Conservation (phyloP, 805 yeast species). For the Candida morakotiae region DNA sequence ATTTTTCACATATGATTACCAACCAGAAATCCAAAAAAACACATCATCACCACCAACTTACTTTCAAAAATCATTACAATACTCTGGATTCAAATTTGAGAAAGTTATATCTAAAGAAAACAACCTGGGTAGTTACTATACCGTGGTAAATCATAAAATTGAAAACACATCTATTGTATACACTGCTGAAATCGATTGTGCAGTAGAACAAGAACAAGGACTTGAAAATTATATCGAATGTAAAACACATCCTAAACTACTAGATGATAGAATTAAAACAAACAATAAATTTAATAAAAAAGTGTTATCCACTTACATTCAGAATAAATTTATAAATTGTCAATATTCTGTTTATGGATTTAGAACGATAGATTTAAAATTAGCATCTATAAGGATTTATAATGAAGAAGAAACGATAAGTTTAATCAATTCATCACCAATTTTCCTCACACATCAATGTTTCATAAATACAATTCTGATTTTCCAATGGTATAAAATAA, state of each 20-base stretch:
- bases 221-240: conserved; percentile 17
- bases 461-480: conserved; percentile 11
- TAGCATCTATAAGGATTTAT: conserved; percentile 11
- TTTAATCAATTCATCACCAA: conserved; percentile 6
- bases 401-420: conserved; percentile 10
- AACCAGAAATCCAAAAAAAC: conserved; percentile 6
- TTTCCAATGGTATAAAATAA: conserved; percentile 14
- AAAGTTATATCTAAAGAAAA: conserved; percentile 7
- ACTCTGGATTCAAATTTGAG: conserved; percentile 23
- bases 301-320: conserved; percentile 16
- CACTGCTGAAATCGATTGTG: conserved; percentile 24
- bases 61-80: conserved; percentile 9
- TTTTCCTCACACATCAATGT: conserved; percentile 6
- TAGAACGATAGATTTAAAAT: conserved; percentile 11
- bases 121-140: conserved; percentile 9
- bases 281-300: conserved; percentile 8
- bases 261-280: conserved; percentile 1
- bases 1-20: conserved; percentile 18
- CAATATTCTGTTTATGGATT: conserved; percentile 15
- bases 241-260: conserved; percentile 16
- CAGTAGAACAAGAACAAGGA: conserved; percentile 6
- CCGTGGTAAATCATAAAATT: conserved; percentile 13
- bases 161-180: conserved; percentile 11
- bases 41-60: conserved; percentile 1
- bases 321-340: conserved; percentile 15